Percentiles rank a stretch among this genome's conserved stretches.
Conservation (phyloP, 1,139 yeast genomes). For the Hansenula anomala region DNA sequence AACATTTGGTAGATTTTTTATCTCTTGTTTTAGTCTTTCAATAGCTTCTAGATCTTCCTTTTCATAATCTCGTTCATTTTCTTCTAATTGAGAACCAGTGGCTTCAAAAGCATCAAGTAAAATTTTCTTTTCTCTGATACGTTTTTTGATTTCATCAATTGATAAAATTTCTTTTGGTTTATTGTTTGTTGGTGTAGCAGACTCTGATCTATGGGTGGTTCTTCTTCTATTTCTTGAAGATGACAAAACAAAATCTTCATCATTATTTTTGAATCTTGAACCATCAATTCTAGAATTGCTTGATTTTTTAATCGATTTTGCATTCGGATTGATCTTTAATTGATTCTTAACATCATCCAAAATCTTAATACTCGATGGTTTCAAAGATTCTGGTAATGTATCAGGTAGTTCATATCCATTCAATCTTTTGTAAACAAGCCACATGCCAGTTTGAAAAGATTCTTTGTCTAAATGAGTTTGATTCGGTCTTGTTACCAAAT, state of each 20-base stretch:
- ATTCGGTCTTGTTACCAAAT: slow-evolving; percentile 64
- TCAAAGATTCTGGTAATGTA: slow-evolving; percentile 64
- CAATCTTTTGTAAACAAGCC: slow-evolving; percentile 67
- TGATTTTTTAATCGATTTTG: slow-evolving; percentile 15
- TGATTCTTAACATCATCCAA: slow-evolving; percentile 52
- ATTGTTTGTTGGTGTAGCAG: slow-evolving; percentile 1
- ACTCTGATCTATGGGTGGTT: slow-evolving; percentile 7
- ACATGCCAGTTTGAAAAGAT: slow-evolving; percentile 83
- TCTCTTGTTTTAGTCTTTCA: slow-evolving; percentile 57
- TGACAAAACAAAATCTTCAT: slow-evolving; percentile 33
- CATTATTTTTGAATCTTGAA: slow-evolving; percentile 31
- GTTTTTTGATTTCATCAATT: slow-evolving; percentile 49
- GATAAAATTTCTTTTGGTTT: slow-evolving; percentile 15
- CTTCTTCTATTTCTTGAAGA: slow-evolving; percentile 23
- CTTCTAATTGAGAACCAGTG: slow-evolving; percentile 13
- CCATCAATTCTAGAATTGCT: slow-evolving; percentile 21
- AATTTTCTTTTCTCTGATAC: slow-evolving; percentile 57
- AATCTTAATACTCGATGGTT: slow-evolving; percentile 76
- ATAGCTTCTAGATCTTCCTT: slow-evolving; percentile 42
- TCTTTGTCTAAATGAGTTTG: slow-evolving; percentile 71
- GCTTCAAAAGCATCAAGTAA: slow-evolving; percentile 46
- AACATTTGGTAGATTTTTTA: slow-evolving; percentile 31
- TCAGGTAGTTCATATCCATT: slow-evolving; percentile 73
- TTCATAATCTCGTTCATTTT: slow-evolving; percentile 23
- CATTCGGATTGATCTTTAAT: slow-evolving; percentile 25